Evolutionary conservation across 75 land plant species (phyloP), one percentile per base, ranked within the genome.

Genomic region (Azolla pinnata): DNA sequence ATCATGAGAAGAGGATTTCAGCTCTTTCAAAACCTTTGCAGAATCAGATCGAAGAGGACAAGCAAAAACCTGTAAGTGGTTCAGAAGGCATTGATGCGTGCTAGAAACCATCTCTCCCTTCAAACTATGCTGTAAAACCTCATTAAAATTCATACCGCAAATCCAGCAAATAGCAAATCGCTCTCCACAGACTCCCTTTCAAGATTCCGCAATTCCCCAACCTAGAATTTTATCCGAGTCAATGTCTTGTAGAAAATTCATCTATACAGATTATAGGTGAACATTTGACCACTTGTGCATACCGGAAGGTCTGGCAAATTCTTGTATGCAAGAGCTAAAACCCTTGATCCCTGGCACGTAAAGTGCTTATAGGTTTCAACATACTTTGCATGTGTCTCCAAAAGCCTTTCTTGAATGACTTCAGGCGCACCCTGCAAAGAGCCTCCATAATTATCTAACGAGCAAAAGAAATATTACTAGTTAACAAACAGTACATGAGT

Each of bases 271-370:
- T n/a, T n/a, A n/a, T n/a, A n/a, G n/a, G n/a, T n/a, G n/a, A n/a
- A n/a, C n/a, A n/a, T n/a, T n/a, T n/a, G n/a, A n/a, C n/a, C n/a
- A n/a, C n/a, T n/a, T n/a, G n/a, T n/a, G n/a, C n/a, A 68, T 79
- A 93, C 98, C 33, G 90, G 61, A 90, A 93, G 88, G 23, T 93
- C 98, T 26, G 98, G 96, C 62, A 93, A 84, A 10, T 65, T 27
- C 71, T 93, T 93, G 46, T 75, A 93, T 33, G 98, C 98, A 54
- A 93, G 83, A 23, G 98, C 87, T 34, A 93, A 63, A 46, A 93
- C 96, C 18, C 98, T 81, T 61, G 98, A 81, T 0, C 98, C 98
- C 70, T 93, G 98, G 8, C 96, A 86, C 12, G 98, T 93, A 58
- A 69, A 83, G 35, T 79, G 80, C 78, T 93, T 93, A 75, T 88